These are phyloP conservation scores for Arthrobotrys sphaeroides DNA, from an alignment of 2,329 filamentous ascomycete genomes.

Conservation along the genomic window DNA sequence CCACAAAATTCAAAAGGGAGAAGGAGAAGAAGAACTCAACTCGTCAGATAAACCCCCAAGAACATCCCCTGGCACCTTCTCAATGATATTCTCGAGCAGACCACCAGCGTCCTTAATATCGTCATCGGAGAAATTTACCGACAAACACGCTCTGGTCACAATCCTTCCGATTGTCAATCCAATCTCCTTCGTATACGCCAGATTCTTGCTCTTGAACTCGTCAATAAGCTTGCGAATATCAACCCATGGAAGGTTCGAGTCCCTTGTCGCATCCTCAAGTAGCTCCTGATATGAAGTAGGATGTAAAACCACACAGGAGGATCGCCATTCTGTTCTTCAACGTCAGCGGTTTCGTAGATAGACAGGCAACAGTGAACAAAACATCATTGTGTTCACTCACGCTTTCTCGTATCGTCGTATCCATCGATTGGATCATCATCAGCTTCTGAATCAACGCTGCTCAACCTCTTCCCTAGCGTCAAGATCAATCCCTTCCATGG, in stretches of 20 bases:
- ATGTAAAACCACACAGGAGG: constrained; percentile 11
- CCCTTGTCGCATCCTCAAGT: not conserved
- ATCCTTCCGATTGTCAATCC: not conserved
- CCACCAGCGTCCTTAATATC: constrained; percentile 11
- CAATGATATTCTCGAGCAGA: not conserved
- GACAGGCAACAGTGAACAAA: too few relatives aligned
- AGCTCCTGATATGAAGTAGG: not conserved
- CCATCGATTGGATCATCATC: not conserved
- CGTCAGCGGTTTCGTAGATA: not conserved
- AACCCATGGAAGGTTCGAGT: not conserved
- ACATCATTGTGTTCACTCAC: too few relatives aligned
- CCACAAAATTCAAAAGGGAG: too few relatives aligned
- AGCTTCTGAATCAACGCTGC: not conserved
- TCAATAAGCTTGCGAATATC: not conserved
- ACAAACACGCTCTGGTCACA: constrained; percentile 1
- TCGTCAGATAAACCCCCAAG: too few relatives aligned
- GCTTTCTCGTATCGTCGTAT: not conserved
- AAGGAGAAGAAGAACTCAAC: too few relatives aligned
- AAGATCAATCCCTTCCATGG: constrained; percentile 5
- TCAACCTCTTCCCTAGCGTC: constrained; percentile 1
- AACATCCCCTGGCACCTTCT: not conserved
- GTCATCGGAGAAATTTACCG: not conserved
- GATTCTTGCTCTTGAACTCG: not conserved
- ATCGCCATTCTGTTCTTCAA: not conserved
- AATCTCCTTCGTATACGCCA: not conserved